phyloP scores from a whole-genome alignment of 2,329 filamentous ascomycete genomes.

The Trichoderma cornu-damae region DNA sequence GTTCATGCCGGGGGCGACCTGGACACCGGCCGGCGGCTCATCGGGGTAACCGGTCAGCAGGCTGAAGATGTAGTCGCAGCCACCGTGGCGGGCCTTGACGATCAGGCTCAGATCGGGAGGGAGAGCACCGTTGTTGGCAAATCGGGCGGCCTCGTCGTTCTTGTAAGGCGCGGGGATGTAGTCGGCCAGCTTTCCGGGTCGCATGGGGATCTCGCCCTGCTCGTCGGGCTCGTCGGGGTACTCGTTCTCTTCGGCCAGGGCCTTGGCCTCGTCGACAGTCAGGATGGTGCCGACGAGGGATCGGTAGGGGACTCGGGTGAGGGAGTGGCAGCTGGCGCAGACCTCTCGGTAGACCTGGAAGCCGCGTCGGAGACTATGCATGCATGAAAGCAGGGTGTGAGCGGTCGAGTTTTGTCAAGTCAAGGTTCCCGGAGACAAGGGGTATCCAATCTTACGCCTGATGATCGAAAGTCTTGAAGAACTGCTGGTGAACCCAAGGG shows the following conservation, averaged over 20 bases:
- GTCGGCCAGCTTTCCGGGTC: slow-evolving; percentile 95
- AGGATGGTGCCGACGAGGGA: slow-evolving; percentile 82
- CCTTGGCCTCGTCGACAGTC: slow-evolving; percentile 98
- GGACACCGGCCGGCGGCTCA: slow-evolving; percentile 83
- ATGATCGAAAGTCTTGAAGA: slow-evolving; percentile 95
- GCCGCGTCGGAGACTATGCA: slow-evolving; percentile 80
- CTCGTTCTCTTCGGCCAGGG: slow-evolving; percentile 93
- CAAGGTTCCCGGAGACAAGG: background rate
- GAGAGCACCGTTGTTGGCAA: slow-evolving; percentile 96
- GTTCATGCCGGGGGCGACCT: slow-evolving; percentile 85
- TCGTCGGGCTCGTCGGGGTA: slow-evolving; percentile 98
- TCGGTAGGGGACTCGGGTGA: slow-evolving; percentile 90
- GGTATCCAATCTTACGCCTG: slow-evolving; percentile 67
- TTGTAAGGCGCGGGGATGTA: slow-evolving; percentile 94
- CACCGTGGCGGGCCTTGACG: slow-evolving; percentile 94
- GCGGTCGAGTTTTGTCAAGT: background rate
- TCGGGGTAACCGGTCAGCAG: slow-evolving; percentile 96
- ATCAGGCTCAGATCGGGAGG: slow-evolving; percentile 97
- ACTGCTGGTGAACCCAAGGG: slow-evolving; percentile 92
- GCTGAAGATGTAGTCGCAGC: slow-evolving; percentile 97
- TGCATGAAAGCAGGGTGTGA: background rate
- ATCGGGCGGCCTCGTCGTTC: slow-evolving; percentile 97
- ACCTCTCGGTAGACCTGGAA: slow-evolving; percentile 99
- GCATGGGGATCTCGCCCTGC: slow-evolving; percentile 96
- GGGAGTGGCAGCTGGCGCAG: slow-evolving; percentile 95